A percentile compares a stretch with the other conserved stretches of the same genome.
These are phyloP conservation scores for Scheffersomyces stipitis DNA, from an alignment of 805 yeast genomes.

Conservation along the genomic window DNA sequence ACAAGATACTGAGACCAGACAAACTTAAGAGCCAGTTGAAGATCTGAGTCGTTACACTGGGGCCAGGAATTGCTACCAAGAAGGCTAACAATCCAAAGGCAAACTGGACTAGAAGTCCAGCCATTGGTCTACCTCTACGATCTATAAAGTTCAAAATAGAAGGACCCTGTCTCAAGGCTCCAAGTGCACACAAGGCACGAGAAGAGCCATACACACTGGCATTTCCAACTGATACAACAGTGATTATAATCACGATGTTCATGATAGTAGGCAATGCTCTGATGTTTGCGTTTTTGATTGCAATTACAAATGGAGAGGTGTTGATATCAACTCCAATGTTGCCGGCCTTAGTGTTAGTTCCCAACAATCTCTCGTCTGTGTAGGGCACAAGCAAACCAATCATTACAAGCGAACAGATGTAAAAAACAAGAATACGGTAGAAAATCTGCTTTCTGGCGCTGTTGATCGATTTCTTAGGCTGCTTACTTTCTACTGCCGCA, in stretches of 20 bases:
- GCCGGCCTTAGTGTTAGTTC: constrained; percentile 5
- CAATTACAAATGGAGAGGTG: constrained; percentile 37
- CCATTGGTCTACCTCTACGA: constrained; percentile 31
- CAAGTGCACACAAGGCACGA: constrained; percentile 30
- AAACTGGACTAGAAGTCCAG: constrained; percentile 24
- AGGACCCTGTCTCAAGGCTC: constrained; percentile 32
- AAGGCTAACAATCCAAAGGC: constrained; percentile 27
- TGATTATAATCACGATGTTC: constrained; percentile 30
- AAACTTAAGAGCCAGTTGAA: constrained; percentile 32
- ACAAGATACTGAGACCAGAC: constrained; percentile 28
- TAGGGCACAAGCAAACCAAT: constrained; percentile 55
- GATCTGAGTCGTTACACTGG: constrained; percentile 20
- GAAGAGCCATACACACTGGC: constrained; percentile 33
- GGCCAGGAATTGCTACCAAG: constrained; percentile 27
- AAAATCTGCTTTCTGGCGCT: constrained; percentile 64
- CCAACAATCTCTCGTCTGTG: constrained; percentile 14
- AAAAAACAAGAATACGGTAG: constrained; percentile 62
- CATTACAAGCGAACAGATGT: constrained; percentile 51
- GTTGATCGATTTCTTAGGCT: constrained; percentile 62
- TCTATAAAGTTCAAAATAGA: constrained; percentile 26
- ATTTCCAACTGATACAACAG: constrained; percentile 31
- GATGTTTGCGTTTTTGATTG: constrained; percentile 29
- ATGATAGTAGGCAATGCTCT: constrained; percentile 28
- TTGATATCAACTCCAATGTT: constrained; percentile 21
- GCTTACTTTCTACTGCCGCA: constrained; percentile 65